Conservation (phyloP, 768 basidiomycete species). For the Nevesoporus exiguus region DNA sequence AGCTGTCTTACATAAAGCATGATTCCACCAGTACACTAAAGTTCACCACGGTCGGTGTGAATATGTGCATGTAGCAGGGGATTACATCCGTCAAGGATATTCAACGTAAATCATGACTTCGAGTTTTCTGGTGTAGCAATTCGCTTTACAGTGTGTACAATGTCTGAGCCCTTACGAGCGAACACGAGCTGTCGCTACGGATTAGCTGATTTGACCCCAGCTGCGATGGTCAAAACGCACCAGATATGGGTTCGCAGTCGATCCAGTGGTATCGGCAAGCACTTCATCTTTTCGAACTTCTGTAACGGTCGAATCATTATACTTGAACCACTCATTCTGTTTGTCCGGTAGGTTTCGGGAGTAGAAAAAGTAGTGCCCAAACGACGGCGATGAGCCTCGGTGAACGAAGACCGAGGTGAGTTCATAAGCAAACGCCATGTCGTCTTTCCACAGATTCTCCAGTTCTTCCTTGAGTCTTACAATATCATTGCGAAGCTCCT, state of each 20-base stretch:
- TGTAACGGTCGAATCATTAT: constrained; percentile 88
- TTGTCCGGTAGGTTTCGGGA: constrained; percentile 79
- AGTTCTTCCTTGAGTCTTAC: constrained; percentile 60
- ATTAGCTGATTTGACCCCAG: background rate
- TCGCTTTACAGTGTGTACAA: constrained; percentile 79
- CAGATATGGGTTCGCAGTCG: constrained; percentile 86
- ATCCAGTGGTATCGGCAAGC: constrained; percentile 85
- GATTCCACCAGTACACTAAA: constrained; percentile 10
- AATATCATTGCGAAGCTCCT: constrained; percentile 47
- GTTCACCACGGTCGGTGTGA: constrained; percentile 4
- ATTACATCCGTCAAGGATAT: constrained; percentile 26
- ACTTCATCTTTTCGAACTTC: constrained; percentile 79
- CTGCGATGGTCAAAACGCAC: constrained; percentile 41
- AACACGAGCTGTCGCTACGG: constrained; percentile 63
- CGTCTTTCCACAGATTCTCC: constrained; percentile 72
- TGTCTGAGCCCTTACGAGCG: constrained; percentile 71
- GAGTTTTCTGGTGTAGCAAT: constrained; percentile 35
- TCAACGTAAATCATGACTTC: constrained; percentile 27
- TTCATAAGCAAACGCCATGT: constrained; percentile 71
- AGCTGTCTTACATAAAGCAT: constrained; percentile 14
- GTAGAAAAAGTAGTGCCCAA: constrained; percentile 96
- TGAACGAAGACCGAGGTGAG: constrained; percentile 95
- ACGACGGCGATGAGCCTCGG: constrained; percentile 81
- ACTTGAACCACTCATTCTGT: constrained; percentile 91
- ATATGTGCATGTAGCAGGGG: constrained; percentile 10